These are phyloP conservation scores for Candida arabinofermentans DNA, from an alignment of 805 yeast species.

Conservation along the genomic window DNA sequence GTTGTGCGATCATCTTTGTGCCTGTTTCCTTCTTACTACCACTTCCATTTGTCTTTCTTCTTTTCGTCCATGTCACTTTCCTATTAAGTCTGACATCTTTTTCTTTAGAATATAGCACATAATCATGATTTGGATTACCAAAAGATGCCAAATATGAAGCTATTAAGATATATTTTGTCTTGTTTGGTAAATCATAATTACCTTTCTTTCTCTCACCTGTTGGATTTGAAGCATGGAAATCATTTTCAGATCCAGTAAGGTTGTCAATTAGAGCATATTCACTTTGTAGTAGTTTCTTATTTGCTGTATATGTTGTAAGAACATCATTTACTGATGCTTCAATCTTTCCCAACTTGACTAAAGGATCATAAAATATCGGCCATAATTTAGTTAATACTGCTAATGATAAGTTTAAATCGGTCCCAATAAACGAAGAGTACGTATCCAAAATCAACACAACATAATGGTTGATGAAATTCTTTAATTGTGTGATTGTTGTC, in stretches of 20 bases:
- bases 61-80: slow-evolving; percentile 27
- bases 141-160: slow-evolving; percentile 84
- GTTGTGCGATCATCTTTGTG: slow-evolving; percentile 63
- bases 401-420: slow-evolving; percentile 35
- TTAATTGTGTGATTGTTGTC: slow-evolving; percentile 11
- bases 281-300: slow-evolving; percentile 21
- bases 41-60: slow-evolving; percentile 27
- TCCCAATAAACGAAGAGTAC: slow-evolving; percentile 41
- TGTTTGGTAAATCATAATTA: slow-evolving; percentile 46
- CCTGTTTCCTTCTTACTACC: slow-evolving; percentile 52
- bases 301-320: slow-evolving; percentile 23
- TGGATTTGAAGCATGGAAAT: slow-evolving; percentile 2
- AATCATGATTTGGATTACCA: slow-evolving; percentile 65
- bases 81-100: slow-evolving; percentile 43
- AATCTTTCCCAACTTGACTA: slow-evolving; percentile 16
- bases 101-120: slow-evolving; percentile 63
- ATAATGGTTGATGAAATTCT: slow-evolving; percentile 30
- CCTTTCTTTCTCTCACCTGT: slow-evolving; percentile 10
- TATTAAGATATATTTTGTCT: slow-evolving; percentile 67
- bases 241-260: slow-evolving; percentile 12
- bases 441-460: slow-evolving; percentile 43
- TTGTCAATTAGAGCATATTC: slow-evolving; percentile 23
- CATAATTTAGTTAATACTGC: slow-evolving; percentile 27
- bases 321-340: slow-evolving; percentile 24
- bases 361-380: slow-evolving; percentile 29